Base-by-base conservation (phyloP, 2,329 filamentous ascomycete genomes). In the Aureobasidium zeae region DNA sequence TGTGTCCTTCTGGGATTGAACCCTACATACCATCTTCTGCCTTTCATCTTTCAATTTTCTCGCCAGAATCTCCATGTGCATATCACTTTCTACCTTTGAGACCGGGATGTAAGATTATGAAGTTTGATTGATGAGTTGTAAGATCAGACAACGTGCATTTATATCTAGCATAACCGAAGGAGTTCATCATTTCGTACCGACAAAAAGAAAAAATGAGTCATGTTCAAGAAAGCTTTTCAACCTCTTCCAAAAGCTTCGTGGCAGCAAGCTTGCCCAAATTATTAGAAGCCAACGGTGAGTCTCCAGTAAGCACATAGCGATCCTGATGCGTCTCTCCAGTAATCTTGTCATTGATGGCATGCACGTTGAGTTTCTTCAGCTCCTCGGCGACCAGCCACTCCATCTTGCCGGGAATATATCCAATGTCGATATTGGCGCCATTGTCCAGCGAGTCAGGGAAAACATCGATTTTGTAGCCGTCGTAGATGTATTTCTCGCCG, bases 351-450 rank as follows among this genome's bases (percentile, higher is more conserved):
- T 38, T 38, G 12, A 38, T 29, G 12, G n/a, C 11, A 2, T 15
- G 13, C 3, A 38, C 35, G 4, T 25, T 25, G 11, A 38, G 25
- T 8, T 29, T 38, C 17, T 19, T 21, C 35, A 38, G n/a, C 25
- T 38, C 25, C n/a, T 29, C 25, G 2, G 24, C 35, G 5, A 38
- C 35, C 24, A 38, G 21, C 35, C 35, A 38, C 3, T 11, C 8
- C 35, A 38, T 38, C 35, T 38, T 38, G 35, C 35, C 35, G 8
- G 35, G 35, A 9, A 38, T 38, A 15, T 38, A 38, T 20, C 35
- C 35, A 3, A 38, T 38, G 9, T 38, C 35, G 12, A 38, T 38
- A 8, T 38, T 38, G 3, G 35, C 35, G 2, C 35, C 35, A 30
- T 10, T 15, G 9, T 38, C 35, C 25, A 38, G 11, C 5, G 35